A percentile compares a stretch with the other conserved stretches of the same genome.
Conservation (phyloP, 2,329 filamentous ascomycete species). For the Aureobasidium sp. region DNA sequence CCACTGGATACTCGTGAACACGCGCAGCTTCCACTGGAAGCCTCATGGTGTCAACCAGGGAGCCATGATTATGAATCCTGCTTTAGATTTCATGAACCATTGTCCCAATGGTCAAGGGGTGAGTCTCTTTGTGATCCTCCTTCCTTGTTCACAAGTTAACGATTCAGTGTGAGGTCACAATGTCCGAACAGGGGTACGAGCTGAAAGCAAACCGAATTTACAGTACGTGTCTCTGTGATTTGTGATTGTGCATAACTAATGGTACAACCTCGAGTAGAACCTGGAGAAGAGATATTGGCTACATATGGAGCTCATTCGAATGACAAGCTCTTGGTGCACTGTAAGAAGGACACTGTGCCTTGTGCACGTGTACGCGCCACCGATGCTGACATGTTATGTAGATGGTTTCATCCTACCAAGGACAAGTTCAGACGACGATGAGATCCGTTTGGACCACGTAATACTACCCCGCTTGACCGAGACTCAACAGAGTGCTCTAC, state of each 20-base stretch:
- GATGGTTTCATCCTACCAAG: slow-evolving; percentile 39
- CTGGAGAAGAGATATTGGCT: slow-evolving; percentile 60
- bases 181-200: slow-evolving; percentile 46
- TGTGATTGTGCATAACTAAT: background rate
- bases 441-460: slow-evolving; percentile 36
- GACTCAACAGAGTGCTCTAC: slow-evolving; percentile 31
- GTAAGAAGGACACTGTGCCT: slow-evolving; percentile 17
- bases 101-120: slow-evolving; percentile 32
- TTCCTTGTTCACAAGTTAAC: background rate
- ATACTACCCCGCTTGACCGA: slow-evolving; percentile 33
- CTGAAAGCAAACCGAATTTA: slow-evolving; percentile 49
- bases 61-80: slow-evolving; percentile 62
- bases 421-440: slow-evolving; percentile 29
- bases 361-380: background rate
- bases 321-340: slow-evolving; percentile 66
- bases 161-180: slow-evolving; percentile 46
- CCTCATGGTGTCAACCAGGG: slow-evolving; percentile 44
- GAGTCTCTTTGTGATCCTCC: slow-evolving; percentile 17
- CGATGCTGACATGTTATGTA: slow-evolving; percentile 1
- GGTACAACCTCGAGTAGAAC: slow-evolving; percentile 21
- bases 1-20: slow-evolving; percentile 56
- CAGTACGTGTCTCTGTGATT: slow-evolving; percentile 27
- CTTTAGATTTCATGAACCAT: slow-evolving; percentile 66
- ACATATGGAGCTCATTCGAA: slow-evolving; percentile 66
- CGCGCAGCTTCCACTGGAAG: slow-evolving; percentile 54